These are phyloP conservation scores for Strobilomyces echinocephalus DNA, from an alignment of 768 basidiomycete species.

Conservation along the genomic window DNA sequence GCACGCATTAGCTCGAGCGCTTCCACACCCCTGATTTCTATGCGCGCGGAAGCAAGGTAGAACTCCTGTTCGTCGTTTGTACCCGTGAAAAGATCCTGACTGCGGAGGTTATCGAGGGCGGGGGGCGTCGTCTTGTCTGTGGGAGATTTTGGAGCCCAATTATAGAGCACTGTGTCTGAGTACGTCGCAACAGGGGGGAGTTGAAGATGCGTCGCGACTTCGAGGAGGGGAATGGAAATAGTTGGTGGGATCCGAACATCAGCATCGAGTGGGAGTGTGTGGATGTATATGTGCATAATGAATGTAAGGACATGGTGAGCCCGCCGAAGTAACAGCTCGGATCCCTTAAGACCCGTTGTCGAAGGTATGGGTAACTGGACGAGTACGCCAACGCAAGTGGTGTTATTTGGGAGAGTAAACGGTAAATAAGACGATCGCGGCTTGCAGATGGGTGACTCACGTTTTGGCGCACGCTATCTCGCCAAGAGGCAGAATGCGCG, in stretches of 20 bases:
- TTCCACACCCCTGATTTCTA: constrained; percentile 81
- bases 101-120: constrained; percentile 55
- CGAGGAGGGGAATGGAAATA: constrained; percentile 70
- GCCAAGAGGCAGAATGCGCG: constrained; percentile 48
- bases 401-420: background rate
- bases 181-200: constrained; percentile 88
- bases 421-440: background rate
- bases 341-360: constrained; percentile 41
- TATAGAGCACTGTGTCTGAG: constrained; percentile 89
- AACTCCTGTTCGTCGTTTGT: constrained; percentile 82
- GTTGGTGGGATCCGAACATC: constrained; percentile 63
- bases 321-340: constrained; percentile 57
- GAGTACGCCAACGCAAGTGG: background rate
- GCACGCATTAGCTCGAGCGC: constrained; percentile 82
- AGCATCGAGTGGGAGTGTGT: constrained; percentile 48
- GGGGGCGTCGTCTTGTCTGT: constrained; percentile 28
- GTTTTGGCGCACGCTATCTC: constrained; percentile 40
- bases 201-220: constrained; percentile 63
- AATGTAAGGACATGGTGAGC: constrained; percentile 72
- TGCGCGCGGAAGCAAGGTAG: constrained; percentile 79
- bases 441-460: constrained; percentile 32
- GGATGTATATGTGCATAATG: constrained; percentile 75
- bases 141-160: constrained; percentile 50
- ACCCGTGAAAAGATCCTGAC: constrained; percentile 69
- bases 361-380: constrained; percentile 52